phyloP scores from a whole-genome alignment of 306 rosid species.

The Casuarina equisetifolia region DNA sequence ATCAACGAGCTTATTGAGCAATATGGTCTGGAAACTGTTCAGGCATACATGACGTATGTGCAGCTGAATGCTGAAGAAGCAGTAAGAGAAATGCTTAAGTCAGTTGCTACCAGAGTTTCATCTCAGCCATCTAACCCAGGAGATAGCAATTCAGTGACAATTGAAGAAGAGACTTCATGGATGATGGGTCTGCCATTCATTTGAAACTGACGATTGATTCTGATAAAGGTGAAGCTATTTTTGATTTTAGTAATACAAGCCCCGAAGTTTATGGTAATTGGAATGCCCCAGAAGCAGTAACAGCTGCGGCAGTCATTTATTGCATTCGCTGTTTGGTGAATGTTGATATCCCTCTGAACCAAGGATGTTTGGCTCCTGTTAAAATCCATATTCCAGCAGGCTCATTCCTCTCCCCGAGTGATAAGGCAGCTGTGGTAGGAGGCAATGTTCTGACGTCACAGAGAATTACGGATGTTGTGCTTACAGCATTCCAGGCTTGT shows the following conservation, averaged over 20 bases:
- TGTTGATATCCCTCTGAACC: constrained; percentile 93
- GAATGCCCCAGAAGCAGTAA: constrained; percentile 96
- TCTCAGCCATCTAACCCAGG: constrained; percentile 35
- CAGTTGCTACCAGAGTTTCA: constrained; percentile 59
- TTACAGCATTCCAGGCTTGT: constrained; percentile 90
- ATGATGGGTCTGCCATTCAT: constrained; percentile 87
- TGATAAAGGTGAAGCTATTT: constrained; percentile 75
- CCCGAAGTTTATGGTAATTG: constrained; percentile 94
- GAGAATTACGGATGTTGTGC: constrained; percentile 86
- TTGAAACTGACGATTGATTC: constrained; percentile 82
- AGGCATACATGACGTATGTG: constrained; percentile 92
- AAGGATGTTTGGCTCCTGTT: constrained; percentile 98
- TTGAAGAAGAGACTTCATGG: constrained; percentile 95
- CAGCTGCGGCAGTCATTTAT: constrained; percentile 92
- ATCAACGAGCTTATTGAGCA: constrained; percentile 82
- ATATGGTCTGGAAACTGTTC: constrained; percentile 79
- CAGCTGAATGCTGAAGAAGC: constrained; percentile 91
- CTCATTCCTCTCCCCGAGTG: constrained; percentile 90
- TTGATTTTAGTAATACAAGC: constrained; percentile 77
- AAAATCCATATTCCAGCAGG: constrained; percentile 83
- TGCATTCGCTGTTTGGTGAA: constrained; percentile 84
- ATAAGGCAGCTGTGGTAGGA: constrained; percentile 88
- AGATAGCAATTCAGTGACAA: constrained; percentile 36
- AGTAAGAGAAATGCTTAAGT: constrained; percentile 90
- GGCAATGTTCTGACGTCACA: constrained; percentile 96